These are phyloP conservation scores for Viridothelium virens DNA, from an alignment of 495 filamentous ascomycete species.

Conservation along the genomic window DNA sequence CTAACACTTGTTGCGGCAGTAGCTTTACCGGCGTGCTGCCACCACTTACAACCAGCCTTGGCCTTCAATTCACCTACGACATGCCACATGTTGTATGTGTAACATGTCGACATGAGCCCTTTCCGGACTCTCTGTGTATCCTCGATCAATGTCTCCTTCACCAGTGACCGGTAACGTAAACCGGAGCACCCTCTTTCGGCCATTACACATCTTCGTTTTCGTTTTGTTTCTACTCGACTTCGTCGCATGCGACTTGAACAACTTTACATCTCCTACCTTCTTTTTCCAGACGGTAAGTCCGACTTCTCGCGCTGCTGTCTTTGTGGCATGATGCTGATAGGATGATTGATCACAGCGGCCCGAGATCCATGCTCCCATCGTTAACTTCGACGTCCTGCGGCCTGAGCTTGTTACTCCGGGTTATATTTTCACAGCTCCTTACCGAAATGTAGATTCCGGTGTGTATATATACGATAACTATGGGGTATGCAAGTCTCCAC, in stretches of 20 bases:
- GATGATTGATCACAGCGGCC: constrained; percentile 21
- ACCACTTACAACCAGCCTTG: not conserved
- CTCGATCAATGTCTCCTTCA: constrained; percentile 14
- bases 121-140: not conserved
- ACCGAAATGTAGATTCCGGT: constrained; percentile 29
- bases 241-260: constrained; percentile 17
- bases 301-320: not conserved
- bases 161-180: not conserved
- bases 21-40: not conserved
- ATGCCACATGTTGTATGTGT: constrained; percentile 8
- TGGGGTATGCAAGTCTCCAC: constrained; percentile 10
- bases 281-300: constrained; percentile 23
- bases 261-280: constrained; percentile 21
- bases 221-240: not conserved
- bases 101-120: constrained; percentile 4
- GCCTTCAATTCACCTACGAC: not conserved
- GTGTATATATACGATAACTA: constrained; percentile 32
- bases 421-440: constrained; percentile 32
- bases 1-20: constrained; percentile 3
- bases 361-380: constrained; percentile 29
- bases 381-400: constrained; percentile 24
- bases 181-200: not conserved
- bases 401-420: constrained; percentile 28
- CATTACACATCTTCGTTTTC: not conserved
- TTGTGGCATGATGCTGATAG: not conserved